Evolutionary conservation across 371 early-diverging fungal genomes (phyloP).

Genomic region (Mucor lusitanicus): DNA sequence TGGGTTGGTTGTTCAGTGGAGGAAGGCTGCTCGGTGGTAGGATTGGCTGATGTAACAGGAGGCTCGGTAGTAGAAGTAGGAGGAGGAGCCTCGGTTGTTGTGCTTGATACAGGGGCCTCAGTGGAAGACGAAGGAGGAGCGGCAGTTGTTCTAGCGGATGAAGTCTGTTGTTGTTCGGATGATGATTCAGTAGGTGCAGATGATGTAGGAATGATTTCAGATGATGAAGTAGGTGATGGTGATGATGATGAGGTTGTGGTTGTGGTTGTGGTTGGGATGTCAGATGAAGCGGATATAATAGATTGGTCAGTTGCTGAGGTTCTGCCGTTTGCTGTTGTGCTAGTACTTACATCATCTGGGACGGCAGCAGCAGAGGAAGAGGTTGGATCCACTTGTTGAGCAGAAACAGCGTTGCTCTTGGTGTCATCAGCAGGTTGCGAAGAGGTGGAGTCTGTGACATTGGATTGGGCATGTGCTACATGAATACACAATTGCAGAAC

Average conservation of each 20-base stretch:
- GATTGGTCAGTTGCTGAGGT: neutral
- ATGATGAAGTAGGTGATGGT: neutral
- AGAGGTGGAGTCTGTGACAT: neutral
- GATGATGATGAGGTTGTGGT: neutral
- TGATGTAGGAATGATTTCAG: neutral
- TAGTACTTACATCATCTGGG: slow-evolving; percentile 13
- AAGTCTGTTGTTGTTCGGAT: neutral
- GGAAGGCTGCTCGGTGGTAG: slow-evolving; percentile 1
- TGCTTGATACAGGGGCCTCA: neutral
- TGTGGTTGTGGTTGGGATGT: neutral
- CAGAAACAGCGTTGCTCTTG: neutral
- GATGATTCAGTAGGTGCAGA: neutral
- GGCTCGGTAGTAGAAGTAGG: neutral
- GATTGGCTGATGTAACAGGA: neutral
- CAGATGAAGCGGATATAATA: neutral
- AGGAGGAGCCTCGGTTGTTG: neutral
- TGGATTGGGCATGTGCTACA: slow-evolving; percentile 15
- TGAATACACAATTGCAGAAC: slow-evolving; percentile 8
- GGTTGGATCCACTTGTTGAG: neutral
- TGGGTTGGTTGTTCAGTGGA: neutral
- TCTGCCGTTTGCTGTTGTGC: neutral
- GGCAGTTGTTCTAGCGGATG: neutral
- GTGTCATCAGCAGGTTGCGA: neutral
- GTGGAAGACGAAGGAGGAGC: neutral
- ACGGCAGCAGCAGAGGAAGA: neutral